phyloP scores from a whole-genome alignment of 1,139 yeast species.

The Saccharomyces pastorianus region DNA sequence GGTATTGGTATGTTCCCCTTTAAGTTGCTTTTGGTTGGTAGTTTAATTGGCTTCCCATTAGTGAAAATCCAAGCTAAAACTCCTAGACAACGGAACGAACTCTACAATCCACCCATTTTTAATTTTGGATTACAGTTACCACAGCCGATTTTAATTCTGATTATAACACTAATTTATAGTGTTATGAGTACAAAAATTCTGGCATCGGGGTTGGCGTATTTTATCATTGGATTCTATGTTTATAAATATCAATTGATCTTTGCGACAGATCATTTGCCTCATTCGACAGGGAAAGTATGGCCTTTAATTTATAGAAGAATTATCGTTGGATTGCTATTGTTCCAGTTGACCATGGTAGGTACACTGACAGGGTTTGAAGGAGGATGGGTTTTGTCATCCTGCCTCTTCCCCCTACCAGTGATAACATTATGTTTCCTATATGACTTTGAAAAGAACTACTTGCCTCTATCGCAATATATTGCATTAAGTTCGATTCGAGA shows the following conservation, averaged over 20 bases:
- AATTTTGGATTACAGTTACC: slow-evolving; percentile 78
- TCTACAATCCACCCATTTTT: slow-evolving; percentile 69
- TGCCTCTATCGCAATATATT: slow-evolving; percentile 75
- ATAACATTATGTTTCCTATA: slow-evolving; percentile 60
- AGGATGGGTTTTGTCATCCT: slow-evolving; percentile 66
- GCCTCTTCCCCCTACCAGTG: slow-evolving; percentile 67
- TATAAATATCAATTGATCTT: slow-evolving; percentile 75
- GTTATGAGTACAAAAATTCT: slow-evolving; percentile 70
- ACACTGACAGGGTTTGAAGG: slow-evolving; percentile 71
- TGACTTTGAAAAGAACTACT: slow-evolving; percentile 73
- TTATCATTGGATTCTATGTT: slow-evolving; percentile 65
- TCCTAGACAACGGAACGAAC: slow-evolving; percentile 60
- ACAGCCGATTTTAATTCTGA: slow-evolving; percentile 66
- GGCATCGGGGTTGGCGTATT: slow-evolving; percentile 65
- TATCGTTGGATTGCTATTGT: slow-evolving; percentile 58
- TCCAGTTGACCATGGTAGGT: slow-evolving; percentile 89
- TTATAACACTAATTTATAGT: slow-evolving; percentile 69
- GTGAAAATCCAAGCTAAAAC: slow-evolving; percentile 52
- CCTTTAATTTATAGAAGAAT: slow-evolving; percentile 70
- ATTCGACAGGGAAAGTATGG: slow-evolving; percentile 86
- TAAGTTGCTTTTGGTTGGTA: slow-evolving; percentile 57
- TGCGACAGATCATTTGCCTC: slow-evolving; percentile 79
- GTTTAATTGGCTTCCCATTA: slow-evolving; percentile 52
- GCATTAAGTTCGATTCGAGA: slow-evolving; percentile 63
- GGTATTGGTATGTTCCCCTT: slow-evolving; percentile 76